Base-by-base conservation (phyloP, 805 yeast species). In the Pichia eremophila region DNA sequence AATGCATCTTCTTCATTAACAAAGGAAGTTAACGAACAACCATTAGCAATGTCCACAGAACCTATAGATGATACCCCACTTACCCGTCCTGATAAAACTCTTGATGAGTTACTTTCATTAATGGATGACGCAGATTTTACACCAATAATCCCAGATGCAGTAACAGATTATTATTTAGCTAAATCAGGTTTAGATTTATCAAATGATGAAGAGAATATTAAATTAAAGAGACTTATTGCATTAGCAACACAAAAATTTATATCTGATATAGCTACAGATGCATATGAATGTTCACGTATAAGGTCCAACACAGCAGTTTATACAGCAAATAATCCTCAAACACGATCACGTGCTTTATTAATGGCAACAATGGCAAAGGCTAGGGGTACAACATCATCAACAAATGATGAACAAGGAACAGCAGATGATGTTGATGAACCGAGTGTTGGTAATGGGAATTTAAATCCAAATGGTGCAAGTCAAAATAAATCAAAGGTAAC, bases 131-230 rank as follows among this genome's bases (percentile, higher is more conserved):
- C 89, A 52, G 96, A 89, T 49, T 88, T 83, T 62, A 87, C 96
- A 4, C 99, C 99, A 2, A 83, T 91, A 34, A 93, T 93, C 39
- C 99, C 99, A 0, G 98, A 93, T 62, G 90, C 95, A 0, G 97
- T 93, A 11, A 85, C 96, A 0, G 97, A 91, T 60, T 93, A 89
- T 62, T 93, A 91, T 58, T 67, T 91, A 45, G 78, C 87, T 25
- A 56, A 53, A 39, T 46, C 46, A 28, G 60, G 60, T 10, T 81
- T 93, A 57, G 83, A 82, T 49, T 79, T 93, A 28, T 73, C 37
- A 2, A 17, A 40, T 2, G 47, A 44, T 18, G 40, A 36, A 17
- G 42, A 40, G 11, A 25, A 18, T 10, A 34, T 40, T 1, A 47
- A 47, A 36, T 79, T 85, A 48, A 90, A 89, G 63, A 73, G 98